A percentile compares a stretch with the other conserved stretches of the same genome.
phyloP scores from a whole-genome alignment of 441 rosid species.

The Macaranga tanarius region DNA sequence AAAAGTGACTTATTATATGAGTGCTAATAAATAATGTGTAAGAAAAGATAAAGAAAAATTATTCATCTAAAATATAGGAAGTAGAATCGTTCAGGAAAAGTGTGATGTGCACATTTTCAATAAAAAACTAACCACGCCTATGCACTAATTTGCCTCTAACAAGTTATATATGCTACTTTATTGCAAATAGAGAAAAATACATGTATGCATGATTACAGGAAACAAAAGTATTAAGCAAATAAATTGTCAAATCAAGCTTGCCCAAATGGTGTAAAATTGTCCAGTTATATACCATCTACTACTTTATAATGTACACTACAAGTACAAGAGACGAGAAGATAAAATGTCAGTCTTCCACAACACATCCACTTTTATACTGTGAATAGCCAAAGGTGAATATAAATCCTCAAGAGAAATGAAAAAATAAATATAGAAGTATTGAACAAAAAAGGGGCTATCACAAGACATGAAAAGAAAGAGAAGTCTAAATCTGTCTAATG shows the following conservation, averaged over 20 bases:
- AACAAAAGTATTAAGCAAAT: not conserved
- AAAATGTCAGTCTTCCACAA: conserved; percentile 6
- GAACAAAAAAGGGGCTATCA: conserved; percentile 12
- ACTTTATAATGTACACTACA: conserved; percentile 29
- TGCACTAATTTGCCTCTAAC: conserved; percentile 2
- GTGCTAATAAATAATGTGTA: not conserved
- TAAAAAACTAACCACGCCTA: not conserved
- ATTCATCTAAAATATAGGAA: not conserved
- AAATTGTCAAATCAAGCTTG: not conserved
- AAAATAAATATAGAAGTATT: not conserved
- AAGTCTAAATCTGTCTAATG: conserved; percentile 47
- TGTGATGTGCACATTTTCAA: not conserved
- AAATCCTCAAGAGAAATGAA: not conserved
- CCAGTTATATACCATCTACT: not conserved
- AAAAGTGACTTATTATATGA: not conserved
- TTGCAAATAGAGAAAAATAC: not conserved
- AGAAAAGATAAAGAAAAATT: not conserved
- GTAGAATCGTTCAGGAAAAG: conserved; percentile 1
- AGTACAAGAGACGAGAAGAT: conserved; percentile 35
- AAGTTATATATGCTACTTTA: not conserved
- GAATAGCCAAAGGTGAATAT: conserved; percentile 10
- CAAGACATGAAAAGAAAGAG: conserved; percentile 50
- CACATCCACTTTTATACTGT: conserved; percentile 18
- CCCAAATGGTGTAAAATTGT: conserved; percentile 14
- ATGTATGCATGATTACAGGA: not conserved